These are phyloP conservation scores for Citrus sinensis DNA, from an alignment of 345 rosid species.

Conservation along the genomic window DNA sequence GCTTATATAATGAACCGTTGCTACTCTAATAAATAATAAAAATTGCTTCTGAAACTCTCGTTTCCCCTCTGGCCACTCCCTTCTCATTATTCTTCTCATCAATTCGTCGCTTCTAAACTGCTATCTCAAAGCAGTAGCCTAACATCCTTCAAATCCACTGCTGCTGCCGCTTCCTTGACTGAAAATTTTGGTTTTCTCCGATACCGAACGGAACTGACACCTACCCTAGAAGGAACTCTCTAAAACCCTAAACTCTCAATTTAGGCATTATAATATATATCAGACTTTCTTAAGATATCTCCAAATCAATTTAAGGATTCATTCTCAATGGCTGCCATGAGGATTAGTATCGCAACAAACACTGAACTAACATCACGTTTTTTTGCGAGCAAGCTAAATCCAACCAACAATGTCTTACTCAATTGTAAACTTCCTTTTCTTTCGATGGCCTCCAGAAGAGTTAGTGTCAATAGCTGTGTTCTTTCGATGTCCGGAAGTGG, in stretches of 20 bases:
- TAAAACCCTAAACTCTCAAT: background rate
- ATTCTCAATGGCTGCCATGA: slow-evolving; percentile 12
- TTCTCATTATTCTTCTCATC: too few species aligned
- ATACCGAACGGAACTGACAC: too few species aligned
- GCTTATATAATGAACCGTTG: too few species aligned
- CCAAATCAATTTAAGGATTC: background rate
- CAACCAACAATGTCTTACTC: background rate
- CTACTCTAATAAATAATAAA: too few species aligned
- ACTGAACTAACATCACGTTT: background rate
- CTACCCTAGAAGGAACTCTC: background rate
- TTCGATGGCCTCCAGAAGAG: background rate
- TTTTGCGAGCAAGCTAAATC: background rate
- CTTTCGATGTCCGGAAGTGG: slow-evolving; percentile 29
- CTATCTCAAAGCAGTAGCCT: too few species aligned
- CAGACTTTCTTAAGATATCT: background rate
- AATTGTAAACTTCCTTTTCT: background rate
- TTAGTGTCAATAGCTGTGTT: background rate
- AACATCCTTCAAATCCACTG: too few species aligned
- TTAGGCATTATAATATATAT: too few species aligned
- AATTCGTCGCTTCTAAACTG: too few species aligned
- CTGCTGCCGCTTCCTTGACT: too few species aligned
- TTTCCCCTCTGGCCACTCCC: too few species aligned
- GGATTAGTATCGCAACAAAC: background rate
- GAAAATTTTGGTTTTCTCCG: too few species aligned
- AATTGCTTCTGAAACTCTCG: too few species aligned